These are phyloP conservation scores for Candida patagonica DNA, from an alignment of 805 yeast species.

Conservation along the genomic window DNA sequence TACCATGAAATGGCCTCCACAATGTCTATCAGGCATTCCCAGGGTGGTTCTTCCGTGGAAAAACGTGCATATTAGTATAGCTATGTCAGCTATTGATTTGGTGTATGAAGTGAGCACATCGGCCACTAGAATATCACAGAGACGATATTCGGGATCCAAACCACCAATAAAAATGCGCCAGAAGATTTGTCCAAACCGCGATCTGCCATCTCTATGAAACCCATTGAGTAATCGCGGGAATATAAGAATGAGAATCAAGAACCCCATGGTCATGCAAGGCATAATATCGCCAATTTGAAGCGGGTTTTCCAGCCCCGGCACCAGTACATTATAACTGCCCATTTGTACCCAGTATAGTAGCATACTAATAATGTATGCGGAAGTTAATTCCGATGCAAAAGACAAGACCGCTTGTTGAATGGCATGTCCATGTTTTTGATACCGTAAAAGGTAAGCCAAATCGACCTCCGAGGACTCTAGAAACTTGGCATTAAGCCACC, in stretches of 20 bases:
- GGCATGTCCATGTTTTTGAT: conserved; percentile 13
- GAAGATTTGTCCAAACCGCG: conserved; percentile 35
- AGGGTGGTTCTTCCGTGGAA: conserved; percentile 29
- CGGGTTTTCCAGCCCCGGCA: conserved; percentile 10
- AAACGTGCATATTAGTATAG: conserved; percentile 44
- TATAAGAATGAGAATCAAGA: conserved; percentile 30
- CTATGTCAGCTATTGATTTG: conserved; percentile 64
- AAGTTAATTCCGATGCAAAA: conserved; percentile 26
- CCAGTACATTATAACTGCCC: not conserved
- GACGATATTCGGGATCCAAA: conserved; percentile 47
- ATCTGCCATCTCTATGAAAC: conserved; percentile 30
- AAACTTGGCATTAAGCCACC: conserved; percentile 24
- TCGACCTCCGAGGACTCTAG: conserved; percentile 21
- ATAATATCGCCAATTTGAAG: conserved; percentile 17
- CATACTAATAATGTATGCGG: conserved; percentile 19
- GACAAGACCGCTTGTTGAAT: conserved; percentile 30
- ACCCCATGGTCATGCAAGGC: conserved; percentile 33
- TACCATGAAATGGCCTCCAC: conserved; percentile 30
- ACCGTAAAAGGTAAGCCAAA: conserved; percentile 18
- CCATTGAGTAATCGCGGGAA: conserved; percentile 27
- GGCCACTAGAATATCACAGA: conserved; percentile 72
- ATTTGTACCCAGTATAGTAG: conserved; percentile 22
- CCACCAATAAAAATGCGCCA: conserved; percentile 48
- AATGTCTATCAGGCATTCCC: conserved; percentile 29
- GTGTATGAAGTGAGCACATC: conserved; percentile 81